These are phyloP conservation scores for Colletotrichum shisoi DNA, from an alignment of 2,329 filamentous ascomycete genomes.

Conservation along the genomic window DNA sequence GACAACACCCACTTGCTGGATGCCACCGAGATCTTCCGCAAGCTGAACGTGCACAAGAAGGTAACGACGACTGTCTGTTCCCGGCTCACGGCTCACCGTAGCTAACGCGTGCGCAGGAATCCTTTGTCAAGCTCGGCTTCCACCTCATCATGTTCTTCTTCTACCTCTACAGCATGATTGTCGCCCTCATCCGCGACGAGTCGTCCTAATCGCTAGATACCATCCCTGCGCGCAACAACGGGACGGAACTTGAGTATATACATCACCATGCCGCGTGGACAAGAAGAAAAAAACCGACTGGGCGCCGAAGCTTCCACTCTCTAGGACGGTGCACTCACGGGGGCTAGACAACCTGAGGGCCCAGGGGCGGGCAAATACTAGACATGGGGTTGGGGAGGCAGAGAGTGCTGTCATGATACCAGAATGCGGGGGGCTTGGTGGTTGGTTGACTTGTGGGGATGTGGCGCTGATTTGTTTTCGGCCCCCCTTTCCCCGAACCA, in stretches of 20 bases:
- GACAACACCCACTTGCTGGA: conserved; percentile 97
- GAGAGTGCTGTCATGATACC: conserved; percentile 36
- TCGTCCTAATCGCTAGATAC: conserved; percentile 68
- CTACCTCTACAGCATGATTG: conserved; percentile 99
- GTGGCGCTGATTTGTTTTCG: conserved; percentile 20
- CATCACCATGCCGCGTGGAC: conserved; percentile 28
- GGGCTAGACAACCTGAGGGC: conserved; percentile 28
- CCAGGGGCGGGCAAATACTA: conserved; percentile 9
- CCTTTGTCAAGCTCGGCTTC: conserved; percentile 98
- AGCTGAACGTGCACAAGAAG: conserved; percentile 99
- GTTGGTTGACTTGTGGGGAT: not conserved
- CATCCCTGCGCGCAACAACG: conserved; percentile 31
- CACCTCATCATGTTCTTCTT: conserved; percentile 99
- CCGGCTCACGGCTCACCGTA: no score
- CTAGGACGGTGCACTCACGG: conserved; percentile 21
- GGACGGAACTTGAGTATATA: conserved; percentile 39
- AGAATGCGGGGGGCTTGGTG: conserved; percentile 15
- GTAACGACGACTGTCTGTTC: conserved; percentile 55
- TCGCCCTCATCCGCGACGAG: conserved; percentile 95
- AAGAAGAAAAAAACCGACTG: conserved; percentile 11
- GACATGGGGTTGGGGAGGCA: conserved; percentile 22
- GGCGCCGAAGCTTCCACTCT: conserved; percentile 9
- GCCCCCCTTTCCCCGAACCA: conserved; percentile 21
- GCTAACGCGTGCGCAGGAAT: conserved; percentile 71
- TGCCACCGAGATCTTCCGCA: conserved; percentile 98